These are phyloP conservation scores for Hyphodiscus hymeniophilus DNA, from an alignment of 495 filamentous ascomycete genomes.

Conservation along the genomic window DNA sequence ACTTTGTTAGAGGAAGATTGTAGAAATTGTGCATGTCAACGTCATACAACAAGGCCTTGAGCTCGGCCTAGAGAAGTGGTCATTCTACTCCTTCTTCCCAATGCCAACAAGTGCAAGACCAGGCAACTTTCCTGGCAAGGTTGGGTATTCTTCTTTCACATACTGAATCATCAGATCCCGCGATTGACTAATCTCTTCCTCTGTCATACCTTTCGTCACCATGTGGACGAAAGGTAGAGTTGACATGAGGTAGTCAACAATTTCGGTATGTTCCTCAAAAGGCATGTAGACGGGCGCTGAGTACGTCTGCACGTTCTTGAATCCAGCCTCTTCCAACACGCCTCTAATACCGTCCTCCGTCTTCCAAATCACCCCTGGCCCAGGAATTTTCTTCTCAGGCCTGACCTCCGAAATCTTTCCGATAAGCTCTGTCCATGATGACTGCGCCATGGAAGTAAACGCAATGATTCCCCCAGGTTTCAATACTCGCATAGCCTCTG, in stretches of 20 bases:
- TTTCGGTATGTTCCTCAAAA: not conserved
- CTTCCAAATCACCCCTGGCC: not conserved
- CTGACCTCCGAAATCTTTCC: not conserved
- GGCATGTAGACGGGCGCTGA: not conserved
- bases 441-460: not conserved
- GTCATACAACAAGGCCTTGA: too few species aligned
- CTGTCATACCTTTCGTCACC: not conserved
- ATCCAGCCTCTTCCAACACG: conserved; percentile 1
- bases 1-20: too few species aligned
- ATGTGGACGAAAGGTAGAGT: not conserved
- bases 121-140: not conserved
- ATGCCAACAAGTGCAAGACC: conserved; percentile 3
- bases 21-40: too few species aligned
- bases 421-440: conserved; percentile 5
- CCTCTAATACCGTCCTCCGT: not conserved
- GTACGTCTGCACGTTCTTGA: not conserved
- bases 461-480: not conserved
- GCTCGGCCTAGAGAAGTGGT: too few species aligned
- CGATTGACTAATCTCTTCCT: not conserved
- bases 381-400: not conserved
- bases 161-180: not conserved
- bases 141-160: not conserved
- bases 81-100: conserved; percentile 7
- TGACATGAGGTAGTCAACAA: not conserved
- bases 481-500: conserved; percentile 4